phyloP scores from a whole-genome alignment of 2,329 filamentous ascomycete species.

The Aspergillaceae sp. region DNA sequence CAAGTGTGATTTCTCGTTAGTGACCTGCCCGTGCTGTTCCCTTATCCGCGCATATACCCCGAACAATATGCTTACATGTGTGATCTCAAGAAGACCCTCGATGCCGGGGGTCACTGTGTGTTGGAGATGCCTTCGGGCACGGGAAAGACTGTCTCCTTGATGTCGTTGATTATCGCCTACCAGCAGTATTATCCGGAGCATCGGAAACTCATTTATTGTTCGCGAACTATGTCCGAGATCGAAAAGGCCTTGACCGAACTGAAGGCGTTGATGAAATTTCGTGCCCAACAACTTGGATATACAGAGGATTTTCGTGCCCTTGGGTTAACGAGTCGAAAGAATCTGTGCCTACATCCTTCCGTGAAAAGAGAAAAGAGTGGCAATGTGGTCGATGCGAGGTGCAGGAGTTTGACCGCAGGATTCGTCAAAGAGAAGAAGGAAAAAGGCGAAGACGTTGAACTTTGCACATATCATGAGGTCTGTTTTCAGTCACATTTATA shows the following conservation, averaged over 20 bases:
- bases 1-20: conserved; percentile 25
- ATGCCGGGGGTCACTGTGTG: conserved; percentile 90
- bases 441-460: conserved; percentile 82
- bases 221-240: conserved; percentile 98
- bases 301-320: conserved; percentile 90
- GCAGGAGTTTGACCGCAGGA: conserved; percentile 86
- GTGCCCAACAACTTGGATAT: conserved; percentile 75
- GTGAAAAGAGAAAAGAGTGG: conserved; percentile 97
- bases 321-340: conserved; percentile 92
- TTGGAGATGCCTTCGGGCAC: conserved; percentile 98
- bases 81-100: conserved; percentile 79
- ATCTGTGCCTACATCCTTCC: conserved; percentile 88
- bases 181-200: conserved; percentile 90
- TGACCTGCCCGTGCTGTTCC: conserved; percentile 62
- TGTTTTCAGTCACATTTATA: conserved; percentile 14
- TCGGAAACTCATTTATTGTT: conserved; percentile 96
- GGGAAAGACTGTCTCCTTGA: conserved; percentile 89
- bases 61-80: conserved; percentile 76
- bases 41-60: conserved; percentile 66
- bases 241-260: conserved; percentile 92
- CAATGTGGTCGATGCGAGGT: conserved; percentile 85
- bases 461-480: conserved; percentile 92
- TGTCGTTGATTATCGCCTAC: conserved; percentile 93
- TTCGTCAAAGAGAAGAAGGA: conserved; percentile 98
- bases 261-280: conserved; percentile 90